phyloP scores from a whole-genome alignment of 768 basidiomycete genomes.

The Trametes villosa region DNA sequence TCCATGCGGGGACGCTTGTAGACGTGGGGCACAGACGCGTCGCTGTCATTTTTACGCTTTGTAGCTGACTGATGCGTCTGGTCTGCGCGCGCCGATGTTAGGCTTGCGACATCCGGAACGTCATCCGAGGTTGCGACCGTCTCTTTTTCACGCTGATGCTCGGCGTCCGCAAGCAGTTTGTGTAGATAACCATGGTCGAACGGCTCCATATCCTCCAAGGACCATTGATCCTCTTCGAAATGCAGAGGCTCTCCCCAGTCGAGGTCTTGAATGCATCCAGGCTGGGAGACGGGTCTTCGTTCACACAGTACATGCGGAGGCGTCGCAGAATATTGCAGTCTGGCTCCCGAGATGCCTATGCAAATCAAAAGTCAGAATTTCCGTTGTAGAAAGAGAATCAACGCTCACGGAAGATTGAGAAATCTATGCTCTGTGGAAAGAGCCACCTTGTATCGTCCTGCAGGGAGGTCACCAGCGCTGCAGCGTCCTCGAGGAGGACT shows the following conservation, averaged over 20 bases:
- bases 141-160: neutral
- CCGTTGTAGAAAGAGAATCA: neutral
- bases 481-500: constrained; percentile 1
- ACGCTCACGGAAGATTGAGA: neutral
- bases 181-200: constrained; percentile 15
- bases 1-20: constrained; percentile 5
- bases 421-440: neutral
- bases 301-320: neutral
- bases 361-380: constrained; percentile 10
- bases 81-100: neutral
- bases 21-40: neutral
- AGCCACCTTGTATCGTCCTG: neutral
- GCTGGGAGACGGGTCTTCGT: neutral
- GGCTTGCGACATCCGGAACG: too few species aligned
- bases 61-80: neutral
- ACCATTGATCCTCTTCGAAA: constrained; percentile 9
- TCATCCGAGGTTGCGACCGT: neutral
- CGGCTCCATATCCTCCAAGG: constrained; percentile 13
- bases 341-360: neutral
- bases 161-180: neutral
- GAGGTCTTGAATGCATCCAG: neutral
- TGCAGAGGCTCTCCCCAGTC: constrained; percentile 4
- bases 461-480: neutral
- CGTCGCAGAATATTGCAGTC: neutral
- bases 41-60: neutral